A percentile compares a stretch with the other conserved stretches of the same genome.
These are phyloP conservation scores for Cryoendolithus antarcticus DNA, from an alignment of 2,329 filamentous ascomycete genomes.

Conservation along the genomic window DNA sequence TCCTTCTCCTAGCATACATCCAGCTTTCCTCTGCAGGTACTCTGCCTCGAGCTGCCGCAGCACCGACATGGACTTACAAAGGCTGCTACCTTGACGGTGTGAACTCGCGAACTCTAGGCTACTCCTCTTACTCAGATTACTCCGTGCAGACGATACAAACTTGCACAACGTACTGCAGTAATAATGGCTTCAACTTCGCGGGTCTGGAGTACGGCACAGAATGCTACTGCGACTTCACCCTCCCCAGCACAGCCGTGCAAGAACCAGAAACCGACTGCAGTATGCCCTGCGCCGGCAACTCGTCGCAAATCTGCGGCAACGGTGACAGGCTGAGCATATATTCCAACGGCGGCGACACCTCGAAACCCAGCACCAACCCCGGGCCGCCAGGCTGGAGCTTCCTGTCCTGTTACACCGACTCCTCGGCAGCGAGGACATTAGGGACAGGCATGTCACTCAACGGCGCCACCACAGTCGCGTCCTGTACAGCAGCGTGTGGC, in stretches of 20 bases:
- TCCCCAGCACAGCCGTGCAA: slow-evolving; percentile 6
- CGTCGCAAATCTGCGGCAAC: slow-evolving; percentile 8
- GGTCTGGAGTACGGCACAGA: slow-evolving; percentile 21
- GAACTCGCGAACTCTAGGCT: slow-evolving; percentile 12
- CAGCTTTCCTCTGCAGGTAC: no score
- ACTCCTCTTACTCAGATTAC: slow-evolving; percentile 6
- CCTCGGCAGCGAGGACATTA: not conserved
- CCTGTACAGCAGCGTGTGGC: slow-evolving; percentile 43
- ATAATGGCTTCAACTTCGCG: slow-evolving; percentile 18
- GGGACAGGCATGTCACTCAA: slow-evolving; percentile 29
- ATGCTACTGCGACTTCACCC: slow-evolving; percentile 19
- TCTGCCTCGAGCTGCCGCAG: no score
- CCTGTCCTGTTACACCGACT: slow-evolving; percentile 1
- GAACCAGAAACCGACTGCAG: slow-evolving; percentile 11
- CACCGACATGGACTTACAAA: slow-evolving; percentile 10
- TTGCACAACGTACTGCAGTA: slow-evolving; percentile 17
- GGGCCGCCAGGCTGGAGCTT: slow-evolving; percentile 1
- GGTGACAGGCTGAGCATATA: slow-evolving; percentile 8
- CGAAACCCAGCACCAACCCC: slow-evolving; percentile 6
- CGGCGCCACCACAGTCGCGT: slow-evolving; percentile 33
- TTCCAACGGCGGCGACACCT: slow-evolving; percentile 2
- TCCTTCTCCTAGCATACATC: no score
- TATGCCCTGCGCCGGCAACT: slow-evolving; percentile 8
- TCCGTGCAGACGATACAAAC: slow-evolving; percentile 17
- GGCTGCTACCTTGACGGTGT: slow-evolving; percentile 19